Percentiles rank a stretch among this genome's conserved stretches.
Conservation (phyloP, 441 rosid genomes). For the Gossypium davidsonii region DNA sequence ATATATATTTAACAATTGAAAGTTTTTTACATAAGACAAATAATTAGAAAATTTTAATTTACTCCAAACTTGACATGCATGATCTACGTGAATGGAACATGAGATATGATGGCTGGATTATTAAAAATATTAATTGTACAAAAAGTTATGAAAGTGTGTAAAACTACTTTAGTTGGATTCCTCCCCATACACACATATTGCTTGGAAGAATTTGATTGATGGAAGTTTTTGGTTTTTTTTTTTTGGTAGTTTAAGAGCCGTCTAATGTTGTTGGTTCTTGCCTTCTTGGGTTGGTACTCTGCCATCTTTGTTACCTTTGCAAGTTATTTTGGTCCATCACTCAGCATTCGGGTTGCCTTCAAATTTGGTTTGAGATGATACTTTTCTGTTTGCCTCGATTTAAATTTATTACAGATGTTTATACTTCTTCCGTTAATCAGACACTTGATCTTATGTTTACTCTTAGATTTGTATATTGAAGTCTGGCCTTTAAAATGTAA, state of each 20-base stretch:
- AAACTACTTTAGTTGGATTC: background rate
- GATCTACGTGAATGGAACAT: background rate
- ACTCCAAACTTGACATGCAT: background rate
- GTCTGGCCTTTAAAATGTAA: background rate
- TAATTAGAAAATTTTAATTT: background rate
- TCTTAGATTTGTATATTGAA: background rate
- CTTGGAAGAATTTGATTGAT: background rate
- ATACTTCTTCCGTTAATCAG: background rate
- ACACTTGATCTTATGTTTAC: background rate
- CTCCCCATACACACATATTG: background rate
- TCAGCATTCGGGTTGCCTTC: background rate
- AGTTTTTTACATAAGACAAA: background rate
- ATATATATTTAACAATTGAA: too few species aligned
- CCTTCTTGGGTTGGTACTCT: background rate
- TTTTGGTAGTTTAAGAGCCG: background rate
- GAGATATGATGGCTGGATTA: background rate
- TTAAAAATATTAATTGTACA: background rate
- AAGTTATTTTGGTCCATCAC: background rate
- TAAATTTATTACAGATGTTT: background rate
- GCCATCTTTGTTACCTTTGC: background rate
- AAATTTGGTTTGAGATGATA: background rate
- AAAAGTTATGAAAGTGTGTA: background rate
- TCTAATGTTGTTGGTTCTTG: background rate
- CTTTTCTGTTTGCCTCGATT: background rate
- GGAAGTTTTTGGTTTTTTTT: background rate